Evolutionary conservation across 2,329 filamentous ascomycete species (phyloP), one percentile per base, ranked within the genome.

Genomic region (Setomelanomma holmii): DNA sequence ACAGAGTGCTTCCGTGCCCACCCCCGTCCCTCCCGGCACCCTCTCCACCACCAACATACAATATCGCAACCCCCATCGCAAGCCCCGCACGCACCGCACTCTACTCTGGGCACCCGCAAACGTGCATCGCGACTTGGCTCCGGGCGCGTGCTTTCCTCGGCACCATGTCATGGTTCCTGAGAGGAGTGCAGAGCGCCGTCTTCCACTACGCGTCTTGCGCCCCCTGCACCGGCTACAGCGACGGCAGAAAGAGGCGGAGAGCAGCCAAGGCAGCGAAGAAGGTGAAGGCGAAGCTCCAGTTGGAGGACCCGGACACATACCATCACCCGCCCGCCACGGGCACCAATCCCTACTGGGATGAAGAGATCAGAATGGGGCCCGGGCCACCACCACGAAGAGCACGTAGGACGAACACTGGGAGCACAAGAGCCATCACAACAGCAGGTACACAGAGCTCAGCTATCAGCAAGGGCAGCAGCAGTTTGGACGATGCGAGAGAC

Each of bases 331-430:
- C 86, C 39, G 90, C 91, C 1, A 95, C 91, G 65, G 88, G 87
- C 67, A 96, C 91, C 22, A 97, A 97, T 67, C 88, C 89, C 11
- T 91, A 90, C 76, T 97, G 93, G 93, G 80, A 84, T 24, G 89
- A 95, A 69, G 93, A 97, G 75, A 96, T 97, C 60, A 82, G 81
- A 56, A 83, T 93, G 76, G 93, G 93, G 0, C 93, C 93, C 2
- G 86, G 85, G 3, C 82, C 89, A 30, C 87, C 87, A 24, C 87
- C 87, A 66, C 76, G 79, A 83, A 51, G 67, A 51, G 60, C 87
- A 72, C 76, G 82, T 53, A 68, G 84, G 75, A 75, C 86, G 82
- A 76, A 86, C 79, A 67, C 78, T 77, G 53, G 61, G 45, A 71
- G 67, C 43, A 82, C 87, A 59, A 80, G 86, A 44, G 83, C 84